phyloP scores from a whole-genome alignment of 75 land plant species.

The Cunninghamia lanceolata region DNA sequence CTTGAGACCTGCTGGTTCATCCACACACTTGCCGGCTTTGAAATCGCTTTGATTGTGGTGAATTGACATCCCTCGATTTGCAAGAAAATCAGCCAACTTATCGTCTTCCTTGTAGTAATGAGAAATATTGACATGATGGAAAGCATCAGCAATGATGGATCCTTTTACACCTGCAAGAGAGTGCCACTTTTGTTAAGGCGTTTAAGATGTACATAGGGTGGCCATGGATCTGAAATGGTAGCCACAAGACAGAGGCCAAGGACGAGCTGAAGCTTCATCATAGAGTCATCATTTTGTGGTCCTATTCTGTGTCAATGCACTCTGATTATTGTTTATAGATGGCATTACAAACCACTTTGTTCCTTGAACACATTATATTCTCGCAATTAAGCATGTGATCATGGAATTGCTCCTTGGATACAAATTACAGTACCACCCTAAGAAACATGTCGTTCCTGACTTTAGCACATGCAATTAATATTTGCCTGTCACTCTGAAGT shows the following conservation, averaged over 20 bases:
- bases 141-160: neutral
- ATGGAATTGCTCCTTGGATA: neutral
- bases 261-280: neutral
- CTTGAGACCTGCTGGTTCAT: no score
- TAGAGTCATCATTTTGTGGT: neutral
- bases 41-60: neutral
- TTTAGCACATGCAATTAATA: no score
- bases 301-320: neutral
- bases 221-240: neutral
- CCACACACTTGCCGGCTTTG: no score
- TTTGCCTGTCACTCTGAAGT: no score
- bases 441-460: neutral
- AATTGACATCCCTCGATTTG: neutral
- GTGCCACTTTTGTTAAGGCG: no score
- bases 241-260: neutral
- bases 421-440: neutral
- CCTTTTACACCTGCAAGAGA: neutral
- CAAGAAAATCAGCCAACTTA: neutral
- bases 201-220: neutral
- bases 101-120: neutral
- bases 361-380: neutral
- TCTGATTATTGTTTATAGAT: neutral
- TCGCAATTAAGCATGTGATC: neutral
- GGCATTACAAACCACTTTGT: neutral
- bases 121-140: neutral